These are phyloP conservation scores for Sporisorium reilianum DNA, from an alignment of 1,284 basidiomycete genomes.

Conservation along the genomic window DNA sequence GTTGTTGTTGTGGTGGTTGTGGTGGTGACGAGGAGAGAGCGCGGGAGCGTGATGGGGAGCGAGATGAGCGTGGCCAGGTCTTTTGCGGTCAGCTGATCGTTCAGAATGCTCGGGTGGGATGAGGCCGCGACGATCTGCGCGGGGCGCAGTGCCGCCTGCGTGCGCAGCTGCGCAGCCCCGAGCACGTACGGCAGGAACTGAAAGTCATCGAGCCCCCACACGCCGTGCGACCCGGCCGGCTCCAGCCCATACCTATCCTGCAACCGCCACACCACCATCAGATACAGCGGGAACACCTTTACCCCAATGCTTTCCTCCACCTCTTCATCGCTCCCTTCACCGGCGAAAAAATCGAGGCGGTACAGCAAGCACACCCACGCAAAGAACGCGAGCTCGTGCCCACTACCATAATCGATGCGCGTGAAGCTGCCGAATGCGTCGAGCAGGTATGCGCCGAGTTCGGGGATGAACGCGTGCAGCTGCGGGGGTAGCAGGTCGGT, in stretches of 20 bases:
- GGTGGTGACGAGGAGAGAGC: conserved; percentile 6
- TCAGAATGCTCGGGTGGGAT: conserved; percentile 11
- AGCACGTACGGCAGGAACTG: conserved; percentile 90
- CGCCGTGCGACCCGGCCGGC: conserved; percentile 96
- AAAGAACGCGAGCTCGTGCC: conserved; percentile 78
- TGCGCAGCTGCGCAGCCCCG: conserved; percentile 86
- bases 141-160: conserved; percentile 20
- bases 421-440: conserved; percentile 90
- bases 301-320: conserved; percentile 69
- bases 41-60: neutral
- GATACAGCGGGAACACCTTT: conserved; percentile 80
- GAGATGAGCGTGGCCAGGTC: conserved; percentile 19
- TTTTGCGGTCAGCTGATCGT: conserved; percentile 1
- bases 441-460: conserved; percentile 81
- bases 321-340: neutral
- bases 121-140: conserved; percentile 17
- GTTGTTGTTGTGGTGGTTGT: too few relatives aligned
- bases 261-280: conserved; percentile 83
- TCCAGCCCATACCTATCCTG: conserved; percentile 92
- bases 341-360: conserved; percentile 50
- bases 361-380: conserved; percentile 62
- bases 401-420: conserved; percentile 95
- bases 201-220: conserved; percentile 96
- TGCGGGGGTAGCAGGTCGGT: conserved; percentile 72
- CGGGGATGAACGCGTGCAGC: conserved; percentile 73